A percentile compares a stretch with the other conserved stretches of the same genome.
phyloP scores from a whole-genome alignment of 78 protist genomes.

The Protostelium mycophagum region DNA sequence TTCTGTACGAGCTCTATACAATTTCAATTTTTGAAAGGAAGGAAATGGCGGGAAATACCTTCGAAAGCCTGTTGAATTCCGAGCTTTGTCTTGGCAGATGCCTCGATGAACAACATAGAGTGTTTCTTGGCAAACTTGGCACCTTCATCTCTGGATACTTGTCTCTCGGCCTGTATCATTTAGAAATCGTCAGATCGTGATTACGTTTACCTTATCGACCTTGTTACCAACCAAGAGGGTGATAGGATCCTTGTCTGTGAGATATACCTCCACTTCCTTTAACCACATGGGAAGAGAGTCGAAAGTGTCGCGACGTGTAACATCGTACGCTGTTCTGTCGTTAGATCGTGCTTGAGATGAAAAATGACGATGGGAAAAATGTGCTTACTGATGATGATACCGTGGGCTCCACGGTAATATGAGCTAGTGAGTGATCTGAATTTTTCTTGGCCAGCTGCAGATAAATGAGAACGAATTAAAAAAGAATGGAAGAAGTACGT shows the following conservation, averaged over 20 bases:
- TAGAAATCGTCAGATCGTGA: neutral
- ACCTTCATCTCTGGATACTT: conserved; percentile 70
- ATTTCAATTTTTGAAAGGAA: too few relatives aligned
- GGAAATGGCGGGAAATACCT: neutral
- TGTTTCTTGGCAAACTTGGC: conserved; percentile 66
- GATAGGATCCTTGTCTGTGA: conserved; percentile 32
- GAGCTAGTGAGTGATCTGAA: conserved; percentile 70
- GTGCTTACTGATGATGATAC: conserved; percentile 58
- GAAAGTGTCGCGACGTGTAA: conserved; percentile 62
- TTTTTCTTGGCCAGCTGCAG: conserved; percentile 77
- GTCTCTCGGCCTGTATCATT: conserved; percentile 16
- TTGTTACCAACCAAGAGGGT: conserved; percentile 69
- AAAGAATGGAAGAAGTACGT: neutral
- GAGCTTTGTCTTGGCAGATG: conserved; percentile 68
- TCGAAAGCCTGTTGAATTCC: conserved; percentile 79
- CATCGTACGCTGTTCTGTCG: conserved; percentile 68
- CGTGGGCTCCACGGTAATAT: conserved; percentile 83
- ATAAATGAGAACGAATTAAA: too few relatives aligned
- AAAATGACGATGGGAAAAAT: neutral
- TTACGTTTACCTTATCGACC: conserved; percentile 46
- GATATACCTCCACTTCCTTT: conserved; percentile 59
- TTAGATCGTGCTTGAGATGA: too few relatives aligned
- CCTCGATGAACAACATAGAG: conserved; percentile 71
- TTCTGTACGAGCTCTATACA: conserved; percentile 38
- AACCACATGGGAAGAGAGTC: conserved; percentile 64